These are phyloP conservation scores for Tricholoma matsutake DNA, from an alignment of 768 basidiomycete species.

Conservation along the genomic window DNA sequence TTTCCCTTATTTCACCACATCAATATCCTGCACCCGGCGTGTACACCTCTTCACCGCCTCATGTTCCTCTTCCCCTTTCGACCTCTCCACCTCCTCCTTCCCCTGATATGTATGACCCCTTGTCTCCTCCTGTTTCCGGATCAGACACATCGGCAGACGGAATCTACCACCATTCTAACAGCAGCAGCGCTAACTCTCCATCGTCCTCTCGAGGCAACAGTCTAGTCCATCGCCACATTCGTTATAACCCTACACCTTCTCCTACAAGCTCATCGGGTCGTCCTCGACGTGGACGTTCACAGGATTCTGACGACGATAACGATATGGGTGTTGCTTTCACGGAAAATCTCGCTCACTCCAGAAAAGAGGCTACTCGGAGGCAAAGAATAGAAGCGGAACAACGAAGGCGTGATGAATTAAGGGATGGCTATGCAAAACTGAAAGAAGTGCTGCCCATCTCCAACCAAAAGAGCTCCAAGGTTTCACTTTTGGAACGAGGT, in stretches of 20 bases:
- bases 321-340: slow-evolving; percentile 63
- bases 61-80: slow-evolving; percentile 63
- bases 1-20: slow-evolving; percentile 67
- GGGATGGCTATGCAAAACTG: slow-evolving; percentile 86
- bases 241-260: slow-evolving; percentile 82
- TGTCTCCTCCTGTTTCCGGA: slow-evolving; percentile 84
- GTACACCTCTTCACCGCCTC: slow-evolving; percentile 60
- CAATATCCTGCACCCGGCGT: slow-evolving; percentile 57
- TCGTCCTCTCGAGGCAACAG: slow-evolving; percentile 73
- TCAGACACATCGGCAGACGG: slow-evolving; percentile 88
- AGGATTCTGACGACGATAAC: slow-evolving; percentile 77
- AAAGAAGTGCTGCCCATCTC: slow-evolving; percentile 85
- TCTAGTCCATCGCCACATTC: slow-evolving; percentile 70
- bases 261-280: slow-evolving; percentile 72
- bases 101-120: slow-evolving; percentile 78
- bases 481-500: slow-evolving; percentile 87
- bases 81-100: slow-evolving; percentile 74
- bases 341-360: slow-evolving; percentile 70
- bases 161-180: slow-evolving; percentile 75
- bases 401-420: slow-evolving; percentile 81
- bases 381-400: slow-evolving; percentile 92
- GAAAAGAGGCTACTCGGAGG: slow-evolving; percentile 81
- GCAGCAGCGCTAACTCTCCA: slow-evolving; percentile 74
- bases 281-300: slow-evolving; percentile 66
- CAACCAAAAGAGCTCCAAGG: slow-evolving; percentile 91